Percentiles rank a stretch among this genome's conserved stretches.
Conservation (phyloP, 2,329 filamentous ascomycete species). For the Metarhizium humberi region DNA sequence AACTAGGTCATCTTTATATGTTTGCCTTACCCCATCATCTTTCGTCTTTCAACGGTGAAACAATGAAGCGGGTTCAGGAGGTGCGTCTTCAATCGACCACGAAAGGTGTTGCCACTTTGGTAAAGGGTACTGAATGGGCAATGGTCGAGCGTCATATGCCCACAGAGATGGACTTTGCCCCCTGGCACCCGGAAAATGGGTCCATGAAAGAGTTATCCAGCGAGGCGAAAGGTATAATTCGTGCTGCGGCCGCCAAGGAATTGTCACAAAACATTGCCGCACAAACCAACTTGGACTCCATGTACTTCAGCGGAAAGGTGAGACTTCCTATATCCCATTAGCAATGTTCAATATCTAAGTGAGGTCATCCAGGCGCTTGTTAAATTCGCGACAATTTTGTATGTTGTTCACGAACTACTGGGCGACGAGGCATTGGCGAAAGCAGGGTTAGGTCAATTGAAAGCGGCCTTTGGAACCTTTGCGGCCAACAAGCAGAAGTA, state of each 20-base stretch:
- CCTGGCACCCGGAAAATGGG: slow-evolving; percentile 56
- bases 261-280: slow-evolving; percentile 64
- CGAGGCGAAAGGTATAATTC: slow-evolving; percentile 50
- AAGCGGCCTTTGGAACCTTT: slow-evolving; percentile 58
- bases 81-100: slow-evolving; percentile 70
- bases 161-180: slow-evolving; percentile 63
- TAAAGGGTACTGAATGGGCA: slow-evolving; percentile 66
- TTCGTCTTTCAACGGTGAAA: slow-evolving; percentile 57
- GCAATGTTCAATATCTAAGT: neutral
- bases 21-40: slow-evolving; percentile 84
- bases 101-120: slow-evolving; percentile 69
- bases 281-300: slow-evolving; percentile 69
- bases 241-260: slow-evolving; percentile 58
- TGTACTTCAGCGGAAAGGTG: slow-evolving; percentile 89
- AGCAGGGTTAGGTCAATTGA: slow-evolving; percentile 50
- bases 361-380: slow-evolving; percentile 48
- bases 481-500: slow-evolving; percentile 57
- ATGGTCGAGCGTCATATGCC: slow-evolving; percentile 70
- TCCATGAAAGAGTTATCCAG: slow-evolving; percentile 37
- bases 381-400: slow-evolving; percentile 65
- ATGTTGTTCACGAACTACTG: slow-evolving; percentile 55
- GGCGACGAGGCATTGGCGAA: slow-evolving; percentile 47
- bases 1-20: slow-evolving; percentile 59
- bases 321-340: slow-evolving; percentile 4
- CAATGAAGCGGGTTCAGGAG: slow-evolving; percentile 38